These are phyloP conservation scores for Citrus unshiu DNA, from an alignment of 345 rosid species.

Conservation along the genomic window DNA sequence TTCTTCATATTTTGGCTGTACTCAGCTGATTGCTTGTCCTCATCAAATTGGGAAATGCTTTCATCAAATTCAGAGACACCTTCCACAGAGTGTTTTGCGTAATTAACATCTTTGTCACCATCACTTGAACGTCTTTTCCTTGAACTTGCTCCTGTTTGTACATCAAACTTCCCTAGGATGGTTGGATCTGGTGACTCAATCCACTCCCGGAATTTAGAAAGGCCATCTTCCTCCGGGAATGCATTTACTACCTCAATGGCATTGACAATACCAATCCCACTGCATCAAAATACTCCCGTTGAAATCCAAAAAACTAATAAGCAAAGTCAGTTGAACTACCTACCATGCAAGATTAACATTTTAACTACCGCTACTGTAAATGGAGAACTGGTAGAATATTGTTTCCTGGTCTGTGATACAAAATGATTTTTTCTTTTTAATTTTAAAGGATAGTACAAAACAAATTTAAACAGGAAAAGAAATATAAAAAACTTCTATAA, in stretches of 20 bases:
- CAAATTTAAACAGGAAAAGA: background rate
- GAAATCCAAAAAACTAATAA: constrained; percentile 13
- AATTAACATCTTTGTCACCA: constrained; percentile 22
- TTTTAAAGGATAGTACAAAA: no score
- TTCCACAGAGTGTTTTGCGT: constrained; percentile 12
- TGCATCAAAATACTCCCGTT: constrained; percentile 33
- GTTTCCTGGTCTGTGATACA: background rate
- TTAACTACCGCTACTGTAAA: background rate
- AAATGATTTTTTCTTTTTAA: no score
- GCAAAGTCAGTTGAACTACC: constrained; percentile 3
- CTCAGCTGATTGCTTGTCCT: constrained; percentile 28
- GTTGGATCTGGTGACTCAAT: constrained; percentile 95
- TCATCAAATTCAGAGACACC: constrained; percentile 28
- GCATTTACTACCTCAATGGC: constrained; percentile 95
- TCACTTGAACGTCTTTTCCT: constrained; percentile 45
- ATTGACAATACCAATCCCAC: constrained; percentile 98
- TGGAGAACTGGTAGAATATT: background rate
- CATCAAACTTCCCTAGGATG: constrained; percentile 61
- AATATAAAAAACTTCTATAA: background rate
- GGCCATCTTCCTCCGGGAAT: constrained; percentile 91
- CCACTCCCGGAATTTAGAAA: constrained; percentile 86
- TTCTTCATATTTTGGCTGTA: constrained; percentile 44
- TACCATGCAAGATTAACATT: constrained; percentile 1
- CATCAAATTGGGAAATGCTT: constrained; percentile 23
- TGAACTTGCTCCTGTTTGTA: constrained; percentile 27